A percentile compares a stretch with the other conserved stretches of the same genome.
Evolutionary conservation across 768 basidiomycete species (phyloP).

Genomic region (Phanerochaete sordida): DNA sequence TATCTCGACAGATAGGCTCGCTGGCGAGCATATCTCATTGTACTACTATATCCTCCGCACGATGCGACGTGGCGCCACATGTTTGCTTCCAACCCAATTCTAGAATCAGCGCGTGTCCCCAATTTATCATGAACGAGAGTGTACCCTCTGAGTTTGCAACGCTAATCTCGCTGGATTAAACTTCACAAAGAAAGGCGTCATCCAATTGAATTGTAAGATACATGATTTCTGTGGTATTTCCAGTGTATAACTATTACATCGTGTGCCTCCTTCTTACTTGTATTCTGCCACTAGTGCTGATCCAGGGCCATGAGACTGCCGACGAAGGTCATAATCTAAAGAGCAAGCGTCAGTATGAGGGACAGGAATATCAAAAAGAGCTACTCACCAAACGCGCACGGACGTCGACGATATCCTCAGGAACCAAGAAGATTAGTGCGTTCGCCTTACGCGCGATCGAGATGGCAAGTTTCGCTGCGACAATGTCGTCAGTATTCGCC

Average conservation of each 20-base stretch:
- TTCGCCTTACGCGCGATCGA: slow-evolving; percentile 99
- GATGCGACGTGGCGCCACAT: no score
- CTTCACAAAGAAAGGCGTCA: background rate
- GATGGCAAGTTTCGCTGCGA: slow-evolving; percentile 91
- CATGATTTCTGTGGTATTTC: background rate
- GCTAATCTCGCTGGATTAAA: no score
- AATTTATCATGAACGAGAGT: no score
- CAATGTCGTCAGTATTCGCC: background rate
- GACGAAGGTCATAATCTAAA: slow-evolving; percentile 90
- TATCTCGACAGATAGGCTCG: no score
- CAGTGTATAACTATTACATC: background rate
- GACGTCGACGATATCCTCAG: slow-evolving; percentile 95
- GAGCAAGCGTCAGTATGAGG: background rate
- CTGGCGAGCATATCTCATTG: no score
- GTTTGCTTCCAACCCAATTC: no score
- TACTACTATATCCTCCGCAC: no score
- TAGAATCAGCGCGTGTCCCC: no score
- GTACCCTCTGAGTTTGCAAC: no score
- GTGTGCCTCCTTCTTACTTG: background rate
- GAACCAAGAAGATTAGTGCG: slow-evolving; percentile 92
- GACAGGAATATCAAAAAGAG: background rate
- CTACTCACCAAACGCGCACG: slow-evolving; percentile 77
- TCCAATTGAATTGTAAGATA: background rate
- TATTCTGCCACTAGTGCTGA: slow-evolving; percentile 22
- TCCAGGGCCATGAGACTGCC: slow-evolving; percentile 86